Percentiles rank a stretch among this genome's conserved stretches.
Conservation (phyloP, 805 yeast species). For the Sungouiella thailandica region DNA sequence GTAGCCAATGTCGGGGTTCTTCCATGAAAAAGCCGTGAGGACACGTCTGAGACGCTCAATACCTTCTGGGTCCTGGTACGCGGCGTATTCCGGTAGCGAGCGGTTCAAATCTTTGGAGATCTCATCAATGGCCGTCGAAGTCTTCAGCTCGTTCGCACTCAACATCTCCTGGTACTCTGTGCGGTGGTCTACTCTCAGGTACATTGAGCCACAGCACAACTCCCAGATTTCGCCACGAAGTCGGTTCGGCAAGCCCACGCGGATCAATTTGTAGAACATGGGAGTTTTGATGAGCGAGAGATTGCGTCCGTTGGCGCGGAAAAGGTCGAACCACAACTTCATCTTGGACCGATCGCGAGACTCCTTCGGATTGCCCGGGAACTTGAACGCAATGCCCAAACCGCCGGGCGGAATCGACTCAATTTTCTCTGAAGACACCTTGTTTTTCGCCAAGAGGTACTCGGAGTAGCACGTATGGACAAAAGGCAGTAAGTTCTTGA, state of each 20-base stretch:
- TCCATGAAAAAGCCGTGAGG: constrained; percentile 92
- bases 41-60: constrained; percentile 81
- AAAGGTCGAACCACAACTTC: constrained; percentile 91
- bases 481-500: constrained; percentile 59
- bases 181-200: constrained; percentile 56
- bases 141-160: constrained; percentile 54
- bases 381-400: constrained; percentile 75
- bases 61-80: constrained; percentile 84
- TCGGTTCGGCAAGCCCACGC: constrained; percentile 93
- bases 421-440: constrained; percentile 37
- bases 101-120: constrained; percentile 94
- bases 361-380: constrained; percentile 82
- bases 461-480: constrained; percentile 79
- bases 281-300: constrained; percentile 69
- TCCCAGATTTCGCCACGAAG: constrained; percentile 98
- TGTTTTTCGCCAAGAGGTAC: constrained; percentile 62
- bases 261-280: constrained; percentile 72
- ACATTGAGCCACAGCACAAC: constrained; percentile 80
- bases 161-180: constrained; percentile 57
- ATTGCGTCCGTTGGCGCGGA: constrained; percentile 79
- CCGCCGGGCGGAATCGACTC: constrained; percentile 73
- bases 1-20: constrained; percentile 93
- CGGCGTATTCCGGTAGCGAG: constrained; percentile 93
- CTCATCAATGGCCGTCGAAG: constrained; percentile 87
- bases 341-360: constrained; percentile 78